A percentile compares a stretch with the other conserved stretches of the same genome.
Conservation (phyloP, 345 rosid genomes). For the Boechera divaricarpa region DNA sequence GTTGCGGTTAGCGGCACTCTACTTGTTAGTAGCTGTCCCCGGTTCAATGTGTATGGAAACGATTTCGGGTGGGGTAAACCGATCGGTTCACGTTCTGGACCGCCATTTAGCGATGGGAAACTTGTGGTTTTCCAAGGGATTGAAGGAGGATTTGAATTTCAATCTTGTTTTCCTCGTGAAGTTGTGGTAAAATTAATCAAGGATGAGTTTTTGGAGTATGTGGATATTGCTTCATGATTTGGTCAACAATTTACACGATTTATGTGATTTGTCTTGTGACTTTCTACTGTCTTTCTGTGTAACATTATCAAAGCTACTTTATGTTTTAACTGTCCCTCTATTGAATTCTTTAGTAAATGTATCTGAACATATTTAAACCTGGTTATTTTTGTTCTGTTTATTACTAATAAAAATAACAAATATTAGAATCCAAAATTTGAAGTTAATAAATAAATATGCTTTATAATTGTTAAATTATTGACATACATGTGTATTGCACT, state of each 20-base stretch:
- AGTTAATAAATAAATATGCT: neutral
- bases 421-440: neutral
- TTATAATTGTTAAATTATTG: neutral
- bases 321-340: neutral
- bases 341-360: neutral
- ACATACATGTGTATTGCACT: neutral
- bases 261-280: neutral
- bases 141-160: too few species aligned
- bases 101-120: conserved; percentile 36
- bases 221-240: conserved; percentile 22
- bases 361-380: neutral
- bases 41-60: conserved; percentile 49
- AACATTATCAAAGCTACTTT: neutral
- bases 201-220: conserved; percentile 39
- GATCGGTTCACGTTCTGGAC: conserved; percentile 35
- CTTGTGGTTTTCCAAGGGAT: neutral
- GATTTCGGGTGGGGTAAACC: conserved; percentile 56
- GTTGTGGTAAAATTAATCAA: neutral
- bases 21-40: conserved; percentile 37
- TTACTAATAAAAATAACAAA: neutral
- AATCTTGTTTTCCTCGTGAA: too few species aligned
- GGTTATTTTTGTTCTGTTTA: neutral
- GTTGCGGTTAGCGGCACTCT: neutral
- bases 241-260: neutral
- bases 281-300: neutral